These are phyloP conservation scores for Teratosphaeria epicoccoides DNA, from an alignment of 2,329 filamentous ascomycete species.

Conservation along the genomic window DNA sequence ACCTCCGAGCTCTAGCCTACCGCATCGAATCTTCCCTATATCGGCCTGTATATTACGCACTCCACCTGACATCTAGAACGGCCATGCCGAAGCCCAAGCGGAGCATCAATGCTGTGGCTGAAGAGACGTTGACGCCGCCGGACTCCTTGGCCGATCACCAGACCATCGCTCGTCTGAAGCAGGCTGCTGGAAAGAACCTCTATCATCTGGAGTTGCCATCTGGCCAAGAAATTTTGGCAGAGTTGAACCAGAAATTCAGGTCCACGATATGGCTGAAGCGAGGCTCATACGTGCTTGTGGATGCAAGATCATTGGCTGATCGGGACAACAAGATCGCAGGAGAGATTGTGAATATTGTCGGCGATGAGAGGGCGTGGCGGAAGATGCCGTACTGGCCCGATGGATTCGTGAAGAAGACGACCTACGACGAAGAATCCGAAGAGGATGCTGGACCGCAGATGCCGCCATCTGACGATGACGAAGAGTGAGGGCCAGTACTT, in stretches of 20 bases:
- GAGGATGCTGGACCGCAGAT: constrained; percentile 38
- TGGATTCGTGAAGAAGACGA: constrained; percentile 32
- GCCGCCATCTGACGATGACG: constrained; percentile 25
- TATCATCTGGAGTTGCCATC: constrained; percentile 68
- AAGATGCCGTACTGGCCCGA: constrained; percentile 71
- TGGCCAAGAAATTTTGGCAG: constrained; percentile 57
- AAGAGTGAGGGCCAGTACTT: constrained; percentile 5
- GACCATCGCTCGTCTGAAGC: constrained; percentile 64
- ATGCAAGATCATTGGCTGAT: constrained; percentile 54
- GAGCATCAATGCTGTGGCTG: constrained; percentile 64
- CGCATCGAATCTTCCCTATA: not conserved
- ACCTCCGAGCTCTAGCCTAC: not conserved
- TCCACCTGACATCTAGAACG: not conserved
- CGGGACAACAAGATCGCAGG: constrained; percentile 69
- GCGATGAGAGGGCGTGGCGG: constrained; percentile 84
- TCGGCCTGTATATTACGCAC: not conserved
- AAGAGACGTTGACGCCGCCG: constrained; percentile 57
- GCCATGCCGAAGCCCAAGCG: constrained; percentile 66
- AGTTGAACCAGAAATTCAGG: constrained; percentile 75
- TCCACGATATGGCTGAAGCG: constrained; percentile 90
- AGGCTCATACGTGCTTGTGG: constrained; percentile 75
- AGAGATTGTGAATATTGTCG: constrained; percentile 85
- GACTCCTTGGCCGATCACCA: constrained; percentile 40
- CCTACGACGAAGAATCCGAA: constrained; percentile 59
- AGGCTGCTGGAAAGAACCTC: constrained; percentile 78